Evolutionary conservation across 495 filamentous ascomycete genomes (phyloP), one percentile per base, ranked within the genome.

Genomic region (Podospora australis): DNA sequence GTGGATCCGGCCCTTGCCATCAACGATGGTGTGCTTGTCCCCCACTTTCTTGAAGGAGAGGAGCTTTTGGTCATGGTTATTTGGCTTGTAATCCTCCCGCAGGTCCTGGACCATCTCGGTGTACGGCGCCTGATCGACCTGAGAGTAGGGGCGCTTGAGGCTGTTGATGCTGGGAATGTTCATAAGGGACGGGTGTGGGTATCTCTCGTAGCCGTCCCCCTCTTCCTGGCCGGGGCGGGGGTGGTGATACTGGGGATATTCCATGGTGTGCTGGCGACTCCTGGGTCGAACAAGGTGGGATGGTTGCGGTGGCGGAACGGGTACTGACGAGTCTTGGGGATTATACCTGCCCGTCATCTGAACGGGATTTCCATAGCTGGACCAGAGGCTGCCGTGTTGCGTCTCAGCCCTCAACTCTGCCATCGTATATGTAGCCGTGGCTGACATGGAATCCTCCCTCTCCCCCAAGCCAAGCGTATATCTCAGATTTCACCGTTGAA

Each of bases 21-120:
- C 77, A 53, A 78, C 64, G 16, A 78, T 71, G 44, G 75, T 78
- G 58, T 77, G 73, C 64, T 77, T 77, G 56, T 78, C 74, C 40
- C 68, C 72, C 24, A 71, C 58, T 51, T 69, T 72, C 53, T 66
- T 65, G 56, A 80, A 80, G 35, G 72, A 75, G 8, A 80, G 65
- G 17, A 80, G 60, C 55, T 78, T 73, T 54, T 80, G 75, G 63
- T 78, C 77, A 50, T 78, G 74, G 47, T 72, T 75, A 38, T 75
- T 73, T 16, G 73, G 67, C 56, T 78, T 78, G 25, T 73, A 73
- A 28, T 77, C 73, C 25, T 79, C 75, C 40, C 72, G 66, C 41
- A 78, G 63, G 52, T 78, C 74, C 55, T 76, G 75, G 19, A 75
- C 72, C 49, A 70, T 73, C 58, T 75, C 73, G 43, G 66, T 68